Evolutionary conservation across 2,329 filamentous ascomycete species (phyloP).

Genomic region (Colletotrichum somersetense): DNA sequence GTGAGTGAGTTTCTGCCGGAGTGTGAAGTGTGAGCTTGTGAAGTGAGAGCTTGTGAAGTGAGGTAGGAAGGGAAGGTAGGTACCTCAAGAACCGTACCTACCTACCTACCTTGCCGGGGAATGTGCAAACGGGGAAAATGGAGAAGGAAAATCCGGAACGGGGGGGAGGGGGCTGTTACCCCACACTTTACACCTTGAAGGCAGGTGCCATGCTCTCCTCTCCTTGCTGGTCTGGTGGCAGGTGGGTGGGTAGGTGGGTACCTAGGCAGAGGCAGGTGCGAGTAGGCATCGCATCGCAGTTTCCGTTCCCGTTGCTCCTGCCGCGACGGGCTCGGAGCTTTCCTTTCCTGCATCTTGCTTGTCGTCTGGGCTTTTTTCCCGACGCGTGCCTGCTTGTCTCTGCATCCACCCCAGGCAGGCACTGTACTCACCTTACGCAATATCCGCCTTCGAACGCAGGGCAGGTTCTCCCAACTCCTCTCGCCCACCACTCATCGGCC

Average conservation of each 20-base stretch:
- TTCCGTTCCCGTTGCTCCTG: constrained; percentile 5
- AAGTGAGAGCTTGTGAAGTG: not conserved
- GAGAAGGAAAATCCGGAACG: constrained; percentile 31
- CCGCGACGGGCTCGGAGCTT: not conserved
- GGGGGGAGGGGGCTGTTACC: constrained; percentile 10
- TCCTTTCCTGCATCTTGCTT: constrained; percentile 12
- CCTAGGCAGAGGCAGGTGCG: too few species aligned
- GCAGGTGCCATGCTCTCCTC: constrained; percentile 9
- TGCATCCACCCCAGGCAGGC: too few species aligned
- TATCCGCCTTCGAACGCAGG: not conserved
- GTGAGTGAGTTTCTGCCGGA: not conserved
- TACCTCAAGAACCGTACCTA: not conserved
- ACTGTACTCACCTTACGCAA: too few species aligned
- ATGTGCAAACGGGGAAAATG: constrained; percentile 33
- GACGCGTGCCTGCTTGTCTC: constrained; percentile 19
- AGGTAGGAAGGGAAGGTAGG: not conserved
- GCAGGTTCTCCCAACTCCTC: constrained; percentile 1
- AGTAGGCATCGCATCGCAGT: not conserved
- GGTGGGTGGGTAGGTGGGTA: too few species aligned
- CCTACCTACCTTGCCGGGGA: not conserved
- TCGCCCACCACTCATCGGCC: not conserved
- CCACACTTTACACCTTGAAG: constrained; percentile 35
- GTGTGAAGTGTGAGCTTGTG: not conserved
- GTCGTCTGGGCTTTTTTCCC: not conserved
- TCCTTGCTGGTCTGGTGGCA: too few species aligned